Evolutionary conservation across 371 early-diverging fungal genomes (phyloP).

Genomic region (Mucor piriformis): DNA sequence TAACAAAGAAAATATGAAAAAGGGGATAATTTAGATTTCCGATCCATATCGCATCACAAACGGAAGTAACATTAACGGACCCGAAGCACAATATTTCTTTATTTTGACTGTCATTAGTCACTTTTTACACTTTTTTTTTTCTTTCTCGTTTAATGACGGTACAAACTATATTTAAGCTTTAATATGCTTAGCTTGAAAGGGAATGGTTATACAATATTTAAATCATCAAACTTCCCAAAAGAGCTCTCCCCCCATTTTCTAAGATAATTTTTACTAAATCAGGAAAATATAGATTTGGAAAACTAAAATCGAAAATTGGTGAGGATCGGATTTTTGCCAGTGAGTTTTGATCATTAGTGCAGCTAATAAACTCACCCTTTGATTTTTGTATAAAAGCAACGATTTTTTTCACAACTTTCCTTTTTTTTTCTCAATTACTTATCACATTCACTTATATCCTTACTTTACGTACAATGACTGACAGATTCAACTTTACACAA

Average conservation of each 20-base stretch:
- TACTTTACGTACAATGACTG: slow-evolving; percentile 8
- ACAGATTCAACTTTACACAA: slow-evolving; percentile 20
- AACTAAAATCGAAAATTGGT: slow-evolving; percentile 12
- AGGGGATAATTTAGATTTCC: too few species aligned
- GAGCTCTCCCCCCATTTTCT: neutral
- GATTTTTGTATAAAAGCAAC: slow-evolving; percentile 13
- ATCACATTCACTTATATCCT: neutral
- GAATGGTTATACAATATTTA: neutral
- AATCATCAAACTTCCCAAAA: neutral
- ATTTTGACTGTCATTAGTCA: too few species aligned
- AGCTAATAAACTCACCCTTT: slow-evolving; percentile 7
- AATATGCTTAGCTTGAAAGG: neutral
- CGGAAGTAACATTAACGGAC: too few species aligned
- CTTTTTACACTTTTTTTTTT: too few species aligned
- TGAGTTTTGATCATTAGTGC: slow-evolving; percentile 20
- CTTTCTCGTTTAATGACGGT: too few species aligned
- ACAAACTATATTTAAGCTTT: too few species aligned
- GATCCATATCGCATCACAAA: too few species aligned
- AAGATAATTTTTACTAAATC: slow-evolving; percentile 4
- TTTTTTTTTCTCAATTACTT: slow-evolving; percentile 7
- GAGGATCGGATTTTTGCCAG: slow-evolving; percentile 24
- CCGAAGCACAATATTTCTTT: too few species aligned
- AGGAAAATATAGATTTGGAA: slow-evolving; percentile 5
- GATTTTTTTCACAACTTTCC: neutral
- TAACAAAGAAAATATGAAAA: too few species aligned